Percentiles rank a stretch among this genome's conserved stretches.
phyloP scores from a whole-genome alignment of 805 yeast genomes.

The Candida verbasci region DNA sequence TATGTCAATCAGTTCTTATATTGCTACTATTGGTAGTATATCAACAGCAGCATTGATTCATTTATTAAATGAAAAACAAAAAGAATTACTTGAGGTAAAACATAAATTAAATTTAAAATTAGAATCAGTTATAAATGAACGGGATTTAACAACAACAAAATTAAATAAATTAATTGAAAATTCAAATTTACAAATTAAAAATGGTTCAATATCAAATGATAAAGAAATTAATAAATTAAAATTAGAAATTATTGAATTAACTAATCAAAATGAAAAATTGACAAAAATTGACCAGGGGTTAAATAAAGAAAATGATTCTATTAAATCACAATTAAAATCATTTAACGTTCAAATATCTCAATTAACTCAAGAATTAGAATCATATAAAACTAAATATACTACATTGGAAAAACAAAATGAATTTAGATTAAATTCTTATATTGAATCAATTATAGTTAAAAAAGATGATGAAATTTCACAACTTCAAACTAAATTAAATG shows the following conservation, averaged over 20 bases:
- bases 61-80: conserved; percentile 1
- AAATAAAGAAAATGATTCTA: background rate
- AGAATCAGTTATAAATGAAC: conserved; percentile 3
- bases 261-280: background rate
- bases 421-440: conserved; percentile 20
- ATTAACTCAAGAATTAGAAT: background rate
- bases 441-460: conserved; percentile 18
- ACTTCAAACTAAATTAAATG: background rate
- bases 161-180: conserved; percentile 6
- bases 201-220: background rate
- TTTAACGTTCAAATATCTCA: background rate
- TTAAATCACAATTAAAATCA: background rate
- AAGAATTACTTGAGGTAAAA: conserved; percentile 1
- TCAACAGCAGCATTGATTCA: conserved; percentile 6
- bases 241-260: background rate
- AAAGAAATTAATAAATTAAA: background rate
- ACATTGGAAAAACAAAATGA: conserved; percentile 14
- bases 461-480: conserved; percentile 17
- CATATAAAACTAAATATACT: background rate
- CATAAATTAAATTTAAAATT: background rate
- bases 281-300: background rate
- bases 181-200: background rate
- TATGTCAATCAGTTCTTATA: conserved; percentile 3
- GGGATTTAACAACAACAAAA: conserved; percentile 7
- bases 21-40: conserved; percentile 6